These are phyloP conservation scores for Quambalaria eucalypti DNA, from an alignment of 1,284 basidiomycete species.

Conservation along the genomic window DNA sequence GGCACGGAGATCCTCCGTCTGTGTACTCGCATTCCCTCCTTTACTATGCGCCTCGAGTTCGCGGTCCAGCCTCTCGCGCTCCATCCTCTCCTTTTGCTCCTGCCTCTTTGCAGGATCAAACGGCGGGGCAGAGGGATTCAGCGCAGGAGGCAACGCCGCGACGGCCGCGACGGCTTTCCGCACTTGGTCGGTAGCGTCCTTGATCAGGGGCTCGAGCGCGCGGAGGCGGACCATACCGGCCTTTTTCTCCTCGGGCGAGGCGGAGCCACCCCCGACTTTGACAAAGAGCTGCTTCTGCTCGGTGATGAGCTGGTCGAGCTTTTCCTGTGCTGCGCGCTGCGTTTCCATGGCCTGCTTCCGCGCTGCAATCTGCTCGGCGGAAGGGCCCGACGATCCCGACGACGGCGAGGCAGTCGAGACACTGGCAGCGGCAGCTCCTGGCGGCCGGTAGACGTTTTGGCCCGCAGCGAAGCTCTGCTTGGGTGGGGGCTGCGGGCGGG, in stretches of 20 bases:
- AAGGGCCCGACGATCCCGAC: background rate
- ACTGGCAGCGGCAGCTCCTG: slow-evolving; percentile 15
- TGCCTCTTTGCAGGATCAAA: slow-evolving; percentile 51
- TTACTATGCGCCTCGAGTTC: slow-evolving; percentile 48
- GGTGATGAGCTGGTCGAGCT: slow-evolving; percentile 71
- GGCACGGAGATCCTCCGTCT: slow-evolving; percentile 64
- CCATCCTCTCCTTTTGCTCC: slow-evolving; percentile 59
- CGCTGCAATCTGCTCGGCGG: slow-evolving; percentile 14
- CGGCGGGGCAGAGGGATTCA: slow-evolving; percentile 19
- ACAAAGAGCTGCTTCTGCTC: slow-evolving; percentile 82
- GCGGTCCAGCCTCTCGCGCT: slow-evolving; percentile 66
- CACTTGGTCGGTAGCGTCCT: slow-evolving; percentile 49
- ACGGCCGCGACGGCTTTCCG: slow-evolving; percentile 32
- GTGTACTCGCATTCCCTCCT: slow-evolving; percentile 51
- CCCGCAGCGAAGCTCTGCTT: slow-evolving; percentile 33
- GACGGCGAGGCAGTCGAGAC: background rate
- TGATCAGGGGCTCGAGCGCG: slow-evolving; percentile 73
- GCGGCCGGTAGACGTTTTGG: slow-evolving; percentile 33
- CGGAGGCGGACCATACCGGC: slow-evolving; percentile 66
- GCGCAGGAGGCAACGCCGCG: slow-evolving; percentile 42
- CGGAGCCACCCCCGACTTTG: slow-evolving; percentile 57
- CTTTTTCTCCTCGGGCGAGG: slow-evolving; percentile 67
- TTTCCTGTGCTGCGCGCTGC: slow-evolving; percentile 58
- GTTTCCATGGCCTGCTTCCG: slow-evolving; percentile 49
- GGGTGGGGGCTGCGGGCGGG: slow-evolving; percentile 6